These are phyloP conservation scores for Raffaelea arxii DNA, from an alignment of 2,329 filamentous ascomycete species.

Conservation along the genomic window DNA sequence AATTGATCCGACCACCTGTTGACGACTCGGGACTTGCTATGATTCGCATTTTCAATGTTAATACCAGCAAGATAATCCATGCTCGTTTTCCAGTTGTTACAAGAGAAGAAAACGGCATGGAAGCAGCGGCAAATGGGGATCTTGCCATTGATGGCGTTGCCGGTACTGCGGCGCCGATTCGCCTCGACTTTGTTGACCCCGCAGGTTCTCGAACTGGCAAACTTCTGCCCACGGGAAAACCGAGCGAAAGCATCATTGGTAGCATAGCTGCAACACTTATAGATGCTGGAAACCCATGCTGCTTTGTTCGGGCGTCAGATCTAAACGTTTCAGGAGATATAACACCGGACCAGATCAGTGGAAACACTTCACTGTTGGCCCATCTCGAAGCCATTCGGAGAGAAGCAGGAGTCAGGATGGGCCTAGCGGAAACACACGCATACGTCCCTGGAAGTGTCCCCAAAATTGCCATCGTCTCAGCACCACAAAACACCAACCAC, in stretches of 20 bases:
- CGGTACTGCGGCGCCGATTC: conserved; percentile 23
- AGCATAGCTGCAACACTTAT: conserved; percentile 25
- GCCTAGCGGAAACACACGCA: conserved; percentile 18
- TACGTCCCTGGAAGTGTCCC: conserved; percentile 26
- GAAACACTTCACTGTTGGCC: conserved; percentile 18
- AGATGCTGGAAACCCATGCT: conserved; percentile 31
- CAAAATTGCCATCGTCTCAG: conserved; percentile 36
- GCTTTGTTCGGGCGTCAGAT: conserved; percentile 25
- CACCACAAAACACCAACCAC: too few species aligned
- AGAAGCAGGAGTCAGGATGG: conserved; percentile 27
- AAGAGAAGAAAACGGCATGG: conserved; percentile 17
- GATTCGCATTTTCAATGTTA: conserved; percentile 60
- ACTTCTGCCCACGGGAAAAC: conserved; percentile 27
- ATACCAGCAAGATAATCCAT: conserved; percentile 48
- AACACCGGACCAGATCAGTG: conserved; percentile 21
- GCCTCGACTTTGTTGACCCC: conserved; percentile 27
- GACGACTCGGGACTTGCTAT: conserved; percentile 20
- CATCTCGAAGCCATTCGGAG: conserved; percentile 26
- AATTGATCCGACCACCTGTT: not conserved
- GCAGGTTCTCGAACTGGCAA: conserved; percentile 30
- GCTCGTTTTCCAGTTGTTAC: conserved; percentile 25
- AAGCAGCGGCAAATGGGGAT: conserved; percentile 24
- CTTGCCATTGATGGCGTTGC: conserved; percentile 31
- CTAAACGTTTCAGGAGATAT: conserved; percentile 15
- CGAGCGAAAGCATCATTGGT: conserved; percentile 22